Conservation (phyloP, 176 grass and related monocot genomes). For the Triticum turgidum region DNA sequence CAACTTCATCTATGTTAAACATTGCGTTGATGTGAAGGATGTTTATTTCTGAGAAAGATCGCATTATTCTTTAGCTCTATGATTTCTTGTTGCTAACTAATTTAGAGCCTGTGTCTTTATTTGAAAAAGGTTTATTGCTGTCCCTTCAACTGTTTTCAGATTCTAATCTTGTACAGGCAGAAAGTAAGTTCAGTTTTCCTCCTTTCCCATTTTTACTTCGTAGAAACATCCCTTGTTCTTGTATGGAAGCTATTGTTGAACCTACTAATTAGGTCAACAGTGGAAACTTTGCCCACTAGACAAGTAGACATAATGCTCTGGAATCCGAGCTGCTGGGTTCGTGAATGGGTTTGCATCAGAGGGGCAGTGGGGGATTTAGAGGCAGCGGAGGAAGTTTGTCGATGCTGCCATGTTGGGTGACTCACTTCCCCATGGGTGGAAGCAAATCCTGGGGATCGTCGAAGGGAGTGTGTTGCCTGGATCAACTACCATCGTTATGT, state of each 20-base stretch:
- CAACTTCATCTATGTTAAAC: not conserved
- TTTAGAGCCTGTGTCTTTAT: not conserved
- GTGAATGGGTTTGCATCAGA: constrained; percentile 58
- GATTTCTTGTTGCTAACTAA: constrained; percentile 22
- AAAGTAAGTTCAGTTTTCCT: constrained; percentile 53
- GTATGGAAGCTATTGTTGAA: constrained; percentile 7
- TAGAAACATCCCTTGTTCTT: not conserved
- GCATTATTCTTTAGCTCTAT: not conserved
- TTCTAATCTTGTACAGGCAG: constrained; percentile 49
- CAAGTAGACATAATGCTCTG: not conserved
- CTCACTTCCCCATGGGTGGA: constrained; percentile 70
- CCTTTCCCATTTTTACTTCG: not conserved
- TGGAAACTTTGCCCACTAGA: not conserved
- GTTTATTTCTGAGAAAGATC: not conserved
- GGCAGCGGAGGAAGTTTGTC: constrained; percentile 72
- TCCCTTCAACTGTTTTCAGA: not conserved
- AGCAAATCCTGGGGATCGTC: constrained; percentile 75
- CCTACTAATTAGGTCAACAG: not conserved
- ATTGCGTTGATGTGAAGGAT: not conserved
- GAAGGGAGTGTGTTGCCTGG: constrained; percentile 75
- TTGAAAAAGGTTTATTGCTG: not conserved
- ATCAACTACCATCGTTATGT: constrained; percentile 74
- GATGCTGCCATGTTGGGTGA: constrained; percentile 64
- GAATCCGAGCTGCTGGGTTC: constrained; percentile 71
- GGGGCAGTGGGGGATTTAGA: constrained; percentile 76